Evolutionary conservation across 805 yeast species (phyloP), one percentile per base, ranked within the genome.

Genomic region (Schwanniomyces polymorphus): DNA sequence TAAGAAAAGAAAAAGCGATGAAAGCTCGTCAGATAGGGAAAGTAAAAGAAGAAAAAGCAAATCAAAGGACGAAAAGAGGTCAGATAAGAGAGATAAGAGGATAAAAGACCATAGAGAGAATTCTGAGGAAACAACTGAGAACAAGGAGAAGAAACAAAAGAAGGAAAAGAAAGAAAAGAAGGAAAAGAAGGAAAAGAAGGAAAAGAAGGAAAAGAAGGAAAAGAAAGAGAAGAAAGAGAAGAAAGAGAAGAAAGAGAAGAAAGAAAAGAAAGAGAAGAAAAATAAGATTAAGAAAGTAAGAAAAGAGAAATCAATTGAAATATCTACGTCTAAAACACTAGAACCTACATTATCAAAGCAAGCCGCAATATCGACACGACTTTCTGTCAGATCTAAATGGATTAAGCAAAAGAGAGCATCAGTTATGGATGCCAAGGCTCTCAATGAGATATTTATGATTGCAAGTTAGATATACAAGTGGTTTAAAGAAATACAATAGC

Each of bases 381-480:
- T 70, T 17, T 64, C 95, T 1, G 87, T 87, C 4, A 80, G 98
- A 64, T 84, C 95, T 18, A 85, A 81, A 64, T 91, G 90, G 85
- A 91, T 92, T 46, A 85, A 79, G 54, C 96, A 91, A 64, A 92
- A 92, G 64, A 79, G 94, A 58, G 94, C 96, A 9, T 92, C 97
- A 1, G 90, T 91, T 0, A 81, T 86, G 84, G 98, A 92, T 63
- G 79, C 86, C 2, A 84, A 89, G 64, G 91, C 97, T 11, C 76
- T 92, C 51, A 90, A 88, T 56, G 98, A 92, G 67, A 92, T 92
- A 48, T 88, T 92, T 62, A 92, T 92, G 97, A 81, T 91, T 41
- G 74, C 86, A 25, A 78, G 75, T 52, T 72, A 64, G 52, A 3
- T 25, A 25, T 27, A 17, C 21, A 28, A 37, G 11, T 14, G 14